Percentiles rank a stretch among this genome's conserved stretches.
phyloP scores from a whole-genome alignment of 306 rosid species.

The Ceratonia siliqua region DNA sequence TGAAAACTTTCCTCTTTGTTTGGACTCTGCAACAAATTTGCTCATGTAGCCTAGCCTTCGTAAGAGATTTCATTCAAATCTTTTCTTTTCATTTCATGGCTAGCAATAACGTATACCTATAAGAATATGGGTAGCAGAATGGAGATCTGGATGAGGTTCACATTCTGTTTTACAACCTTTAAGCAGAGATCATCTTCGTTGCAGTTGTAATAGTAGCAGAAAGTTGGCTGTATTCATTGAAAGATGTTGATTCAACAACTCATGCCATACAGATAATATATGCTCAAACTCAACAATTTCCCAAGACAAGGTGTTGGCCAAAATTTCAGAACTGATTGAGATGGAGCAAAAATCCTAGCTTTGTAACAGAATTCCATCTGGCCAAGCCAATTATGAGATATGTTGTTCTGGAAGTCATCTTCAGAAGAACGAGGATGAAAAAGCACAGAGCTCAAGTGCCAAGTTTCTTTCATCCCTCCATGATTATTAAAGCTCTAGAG shows the following conservation, averaged over 20 bases:
- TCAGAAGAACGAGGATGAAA: background rate
- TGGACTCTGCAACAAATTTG: background rate
- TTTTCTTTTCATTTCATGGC: background rate
- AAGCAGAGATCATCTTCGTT: background rate
- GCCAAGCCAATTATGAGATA: background rate
- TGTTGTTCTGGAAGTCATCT: slow-evolving; percentile 7
- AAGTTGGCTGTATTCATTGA: background rate
- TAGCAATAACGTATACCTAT: background rate
- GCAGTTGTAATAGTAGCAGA: slow-evolving; percentile 1
- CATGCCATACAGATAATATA: too few species aligned
- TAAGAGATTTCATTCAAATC: background rate
- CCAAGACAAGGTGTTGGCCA: slow-evolving; percentile 26
- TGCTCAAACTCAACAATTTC: slow-evolving; percentile 21
- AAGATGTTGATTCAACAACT: slow-evolving; percentile 9
- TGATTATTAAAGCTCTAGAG: background rate
- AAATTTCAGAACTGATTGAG: slow-evolving; percentile 25
- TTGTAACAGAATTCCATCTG: background rate
- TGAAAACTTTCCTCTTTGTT: background rate
- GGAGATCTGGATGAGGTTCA: background rate
- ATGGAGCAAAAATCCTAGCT: slow-evolving; percentile 20
- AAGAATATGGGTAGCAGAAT: background rate
- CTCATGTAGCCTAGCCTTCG: background rate
- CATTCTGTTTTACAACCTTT: slow-evolving; percentile 14
- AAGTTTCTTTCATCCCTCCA: slow-evolving; percentile 25
- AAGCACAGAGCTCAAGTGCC: background rate